Evolutionary conservation across 176 grass and related monocot genomes (phyloP), one percentile per base, ranked within the genome.

Genomic region (Zea luxurians): DNA sequence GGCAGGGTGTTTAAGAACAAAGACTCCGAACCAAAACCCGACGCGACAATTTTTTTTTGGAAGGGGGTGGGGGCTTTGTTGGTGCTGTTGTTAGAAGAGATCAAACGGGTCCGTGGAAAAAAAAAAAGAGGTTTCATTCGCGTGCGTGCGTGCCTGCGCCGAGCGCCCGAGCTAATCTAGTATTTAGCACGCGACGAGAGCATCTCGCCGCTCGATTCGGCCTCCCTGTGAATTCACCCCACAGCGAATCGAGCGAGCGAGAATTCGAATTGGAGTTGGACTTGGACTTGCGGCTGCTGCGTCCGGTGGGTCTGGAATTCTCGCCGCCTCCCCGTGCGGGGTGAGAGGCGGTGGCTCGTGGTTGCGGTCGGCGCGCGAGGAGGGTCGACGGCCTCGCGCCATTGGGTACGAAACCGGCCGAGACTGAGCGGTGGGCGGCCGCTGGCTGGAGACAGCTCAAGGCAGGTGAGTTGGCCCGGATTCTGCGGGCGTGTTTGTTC

Each of bases 391-490:
- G n/a, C 55, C 55, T n/a, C 47, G 58, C 60, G 62, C 73, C 78
- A 78, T 82, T 82, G 82, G 72, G 6, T 41, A 57, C 46, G 70
- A 64, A 34, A 61, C 9, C 2, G 65, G 37, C 16, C 3, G 3
- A 44, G 13, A 3, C 45, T 20, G 7, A 66, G 72, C 46, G 64
- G 78, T 4, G 59, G 66, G 21, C 55, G 65, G 38, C 16, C 58
- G 47, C 57, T 37, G 27, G 52, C 48, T 42, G 76, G 63, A 55
- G 63, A 64, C 62, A 21, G 46, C 46, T 65, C 64, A 27, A 70
- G 82, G 71, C 13, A 89, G 87, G 87, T n/a, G 66, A 85, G 82
- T 59, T 66, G 58, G 9, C 75, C 64, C 64, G 45, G 70, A 75
- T 70, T 89, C 81, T 57, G 57, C 34, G 11, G 45, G 50, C 7